Evolutionary conservation across 345 rosid genomes (phyloP).

Genomic region (Melaleuca alternifolia): DNA sequence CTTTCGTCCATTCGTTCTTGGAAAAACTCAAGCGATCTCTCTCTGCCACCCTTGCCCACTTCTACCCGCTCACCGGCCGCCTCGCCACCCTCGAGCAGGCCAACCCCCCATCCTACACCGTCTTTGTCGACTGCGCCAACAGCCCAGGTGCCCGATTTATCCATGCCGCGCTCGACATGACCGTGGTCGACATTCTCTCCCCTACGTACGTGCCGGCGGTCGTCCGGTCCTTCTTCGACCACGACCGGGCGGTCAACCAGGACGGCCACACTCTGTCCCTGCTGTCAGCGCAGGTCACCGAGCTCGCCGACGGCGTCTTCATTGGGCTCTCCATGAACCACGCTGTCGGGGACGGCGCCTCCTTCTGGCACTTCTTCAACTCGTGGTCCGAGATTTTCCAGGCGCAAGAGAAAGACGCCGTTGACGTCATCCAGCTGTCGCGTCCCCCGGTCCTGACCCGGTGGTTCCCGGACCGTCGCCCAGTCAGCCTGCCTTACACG

Average conservation of each 20-base stretch:
- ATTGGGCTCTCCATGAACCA: slow-evolving; percentile 64
- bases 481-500: slow-evolving; percentile 36
- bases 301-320: slow-evolving; percentile 59
- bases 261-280: slow-evolving; percentile 52
- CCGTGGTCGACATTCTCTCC: slow-evolving; percentile 32
- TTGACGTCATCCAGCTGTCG: slow-evolving; percentile 4
- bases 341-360: slow-evolving; percentile 50
- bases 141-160: slow-evolving; percentile 41
- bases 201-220: slow-evolving; percentile 42
- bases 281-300: slow-evolving; percentile 56
- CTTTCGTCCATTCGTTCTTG: slow-evolving; percentile 23
- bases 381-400: slow-evolving; percentile 55
- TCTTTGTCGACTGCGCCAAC: slow-evolving; percentile 43
- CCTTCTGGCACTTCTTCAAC: slow-evolving; percentile 66
- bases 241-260: slow-evolving; percentile 37
- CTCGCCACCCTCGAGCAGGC: slow-evolving; percentile 12
- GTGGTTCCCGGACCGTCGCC: slow-evolving; percentile 48
- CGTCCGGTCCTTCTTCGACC: slow-evolving; percentile 66
- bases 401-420: slow-evolving; percentile 5
- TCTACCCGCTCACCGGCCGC: slow-evolving; percentile 68
- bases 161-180: slow-evolving; percentile 31
- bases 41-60: slow-evolving; percentile 48
- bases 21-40: slow-evolving; percentile 41
- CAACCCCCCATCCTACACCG: slow-evolving; percentile 22
- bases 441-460: slow-evolving; percentile 35